A percentile compares a stretch with the other conserved stretches of the same genome.
These are phyloP conservation scores for Chytriomyces confervae DNA, from an alignment of 192 early-diverging fungal species.

Conservation along the genomic window DNA sequence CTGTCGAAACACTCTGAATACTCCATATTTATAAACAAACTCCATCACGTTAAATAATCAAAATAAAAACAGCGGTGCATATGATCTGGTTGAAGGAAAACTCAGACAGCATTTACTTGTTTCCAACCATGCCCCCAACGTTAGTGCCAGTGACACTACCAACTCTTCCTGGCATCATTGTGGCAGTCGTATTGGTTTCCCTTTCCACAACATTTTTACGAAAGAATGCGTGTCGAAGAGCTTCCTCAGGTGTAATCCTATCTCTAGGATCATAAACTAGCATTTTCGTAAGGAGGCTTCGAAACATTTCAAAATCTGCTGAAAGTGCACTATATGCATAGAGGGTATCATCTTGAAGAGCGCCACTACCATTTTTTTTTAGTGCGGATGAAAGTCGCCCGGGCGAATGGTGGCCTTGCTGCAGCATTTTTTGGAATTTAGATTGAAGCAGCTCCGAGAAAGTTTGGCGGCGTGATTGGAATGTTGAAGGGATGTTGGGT, in stretches of 20 bases:
- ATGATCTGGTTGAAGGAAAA: not conserved
- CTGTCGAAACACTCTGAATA: not conserved
- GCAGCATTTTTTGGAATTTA: slow-evolving; percentile 17
- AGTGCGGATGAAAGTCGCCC: not conserved
- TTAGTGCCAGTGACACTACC: not conserved
- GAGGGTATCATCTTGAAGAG: not conserved
- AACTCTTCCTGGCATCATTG: not conserved
- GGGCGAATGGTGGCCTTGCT: not conserved
- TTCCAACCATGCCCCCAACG: not conserved
- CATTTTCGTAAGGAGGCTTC: slow-evolving; percentile 73
- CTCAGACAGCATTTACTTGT: not conserved
- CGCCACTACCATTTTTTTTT: not conserved
- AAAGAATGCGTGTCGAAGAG: slow-evolving; percentile 87
- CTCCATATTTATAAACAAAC: not conserved
- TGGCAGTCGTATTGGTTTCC: slow-evolving; percentile 10
- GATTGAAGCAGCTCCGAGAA: not conserved
- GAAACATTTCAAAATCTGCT: slow-evolving; percentile 48
- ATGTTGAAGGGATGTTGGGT: not conserved
- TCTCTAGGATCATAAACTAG: slow-evolving; percentile 79
- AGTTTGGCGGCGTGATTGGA: not conserved
- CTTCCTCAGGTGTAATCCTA: slow-evolving; percentile 82
- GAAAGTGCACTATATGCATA: not conserved
- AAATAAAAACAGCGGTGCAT: not conserved
- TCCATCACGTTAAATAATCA: not conserved
- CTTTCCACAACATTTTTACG: not conserved